Base-by-base conservation (phyloP, 306 rosid genomes). In the Coriaria nepalensis region DNA sequence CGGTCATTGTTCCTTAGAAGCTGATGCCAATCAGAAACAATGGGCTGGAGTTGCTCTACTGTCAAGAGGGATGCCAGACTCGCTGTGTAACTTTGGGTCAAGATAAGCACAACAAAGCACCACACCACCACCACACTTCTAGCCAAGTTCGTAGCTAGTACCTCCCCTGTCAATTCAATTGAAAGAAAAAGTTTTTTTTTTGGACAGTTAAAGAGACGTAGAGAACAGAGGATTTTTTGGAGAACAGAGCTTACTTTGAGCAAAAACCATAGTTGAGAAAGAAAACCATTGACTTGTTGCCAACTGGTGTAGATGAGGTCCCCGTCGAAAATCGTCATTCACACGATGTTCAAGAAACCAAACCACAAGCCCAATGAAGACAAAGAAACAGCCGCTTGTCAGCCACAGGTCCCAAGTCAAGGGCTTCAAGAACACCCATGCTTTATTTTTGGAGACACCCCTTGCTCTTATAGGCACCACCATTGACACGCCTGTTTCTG, bases 51-150 rank as follows among this genome's bases (percentile, higher is more conserved):
- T 2, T 73, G 73, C 40, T 73, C 67, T 14, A 76, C 80, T 0
- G 93, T 86, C 39, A 78, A 67, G 4, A 64, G 67, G 2, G 95
- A 78, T 0, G 95, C 66, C 40, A 86, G 56, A 61, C 87, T 81
- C 0, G 93, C 82, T 4, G 87, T 85, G 64, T 81, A 85, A 33
- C 92, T 80, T 53, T 78, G 81, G 40, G 78, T 71, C 10, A 81
- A 40, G 43, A 85, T 68, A 9, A 76, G 68, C 15, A 73, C 79
- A 47, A 79, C 80, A 62, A 76, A 79, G 10, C 59, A 14, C 88
- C 94, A 83, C 50, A 77, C 36, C 0, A 62, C 55, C 53, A 86
- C 74, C 57, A 81, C 87, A 40, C 71, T 40, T 59, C 80, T 78
- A 0, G 76, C 64, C 68, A 59, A 71, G 58, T 73, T 75, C 50